Conservation (phyloP, 371 early-diverging fungal genomes). For the Mortierella polycephala region DNA sequence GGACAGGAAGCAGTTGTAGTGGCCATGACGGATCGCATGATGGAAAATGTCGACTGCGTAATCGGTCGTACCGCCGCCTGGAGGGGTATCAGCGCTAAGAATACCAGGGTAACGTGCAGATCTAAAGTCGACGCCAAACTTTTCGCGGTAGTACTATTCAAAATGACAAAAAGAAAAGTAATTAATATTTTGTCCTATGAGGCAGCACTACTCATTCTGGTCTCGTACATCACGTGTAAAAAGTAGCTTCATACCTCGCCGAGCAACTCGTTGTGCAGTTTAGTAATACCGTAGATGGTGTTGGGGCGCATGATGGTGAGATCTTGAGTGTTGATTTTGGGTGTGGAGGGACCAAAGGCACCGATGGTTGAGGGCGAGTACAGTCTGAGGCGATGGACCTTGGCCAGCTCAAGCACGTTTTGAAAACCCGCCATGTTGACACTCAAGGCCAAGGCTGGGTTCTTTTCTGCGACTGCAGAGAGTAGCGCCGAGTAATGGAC, state of each 20-base stretch:
- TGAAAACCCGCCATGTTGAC: slow-evolving; percentile 71
- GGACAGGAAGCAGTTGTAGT: slow-evolving; percentile 62
- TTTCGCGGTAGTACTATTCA: slow-evolving; percentile 63
- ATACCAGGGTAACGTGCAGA: slow-evolving; percentile 70
- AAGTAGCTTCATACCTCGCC: slow-evolving; percentile 58
- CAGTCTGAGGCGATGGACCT: slow-evolving; percentile 60
- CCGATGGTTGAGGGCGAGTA: slow-evolving; percentile 71
- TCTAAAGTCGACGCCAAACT: slow-evolving; percentile 69
- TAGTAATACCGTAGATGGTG: slow-evolving; percentile 73
- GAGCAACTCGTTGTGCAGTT: slow-evolving; percentile 67
- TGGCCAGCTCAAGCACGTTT: slow-evolving; percentile 67
- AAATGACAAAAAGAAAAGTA: not conserved
- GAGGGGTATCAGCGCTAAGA: slow-evolving; percentile 65
- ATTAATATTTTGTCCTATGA: not conserved
- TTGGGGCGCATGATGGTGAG: slow-evolving; percentile 69
- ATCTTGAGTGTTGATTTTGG: slow-evolving; percentile 65
- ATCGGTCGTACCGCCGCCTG: slow-evolving; percentile 72
- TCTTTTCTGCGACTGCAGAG: slow-evolving; percentile 68
- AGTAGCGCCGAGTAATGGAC: slow-evolving; percentile 70
- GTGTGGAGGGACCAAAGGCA: slow-evolving; percentile 70
- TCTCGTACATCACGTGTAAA: not conserved
- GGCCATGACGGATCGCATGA: slow-evolving; percentile 60
- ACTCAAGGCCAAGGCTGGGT: slow-evolving; percentile 60
- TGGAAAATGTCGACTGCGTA: slow-evolving; percentile 75
- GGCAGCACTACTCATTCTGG: not conserved